Base-by-base conservation (phyloP, 2,329 filamentous ascomycete genomes). In the Cladosporium oxysporum region DNA sequence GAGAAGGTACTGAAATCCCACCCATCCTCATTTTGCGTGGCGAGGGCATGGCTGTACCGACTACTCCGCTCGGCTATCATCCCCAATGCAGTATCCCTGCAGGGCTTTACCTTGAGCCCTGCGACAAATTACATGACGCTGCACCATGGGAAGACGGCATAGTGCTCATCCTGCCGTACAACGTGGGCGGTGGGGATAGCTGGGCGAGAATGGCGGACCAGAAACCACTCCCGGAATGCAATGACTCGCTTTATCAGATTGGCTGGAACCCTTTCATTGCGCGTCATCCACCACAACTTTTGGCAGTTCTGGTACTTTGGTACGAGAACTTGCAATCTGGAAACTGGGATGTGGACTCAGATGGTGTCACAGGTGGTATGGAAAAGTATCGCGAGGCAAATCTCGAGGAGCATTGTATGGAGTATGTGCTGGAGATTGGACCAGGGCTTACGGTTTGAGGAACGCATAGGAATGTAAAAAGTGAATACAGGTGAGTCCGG, bases 211-310 rank as follows among this genome's bases (percentile, higher is more conserved):
- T 23, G 52, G 52, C 52, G 29, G 52, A 57, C 35, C 26, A 57
- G 3, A 31, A 57, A 33, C 28, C 52, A 29, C 52, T 57, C 5
- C 52, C 52, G n/a, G 52, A 29, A 31, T 18, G 52, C 26, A 57
- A 57, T 29, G 52, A 57, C 52, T 57, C 29, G 52, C 52, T 57
- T 5, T 57, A 57, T 29, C 52, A 33, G 16, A 57, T 57, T 35
- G 52, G 29, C 14, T 29, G 52, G 52, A 57, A 57, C 28, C 52
- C 52, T 11, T 57, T 57, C 11, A 18, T 57, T 33, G 52, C 52
- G 29, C 18, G 29, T 5, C 52, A 57, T 33, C 16, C 52, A 18
- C 23, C 52, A 18, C 52, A 26, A 23, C 29, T 57, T n/a, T 3
- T 21, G 14, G 18, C 52, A n/a, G 12, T 57, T 35, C 18, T 57